Evolutionary conservation across 768 basidiomycete species (phyloP), one percentile per base, ranked within the genome.

Genomic region (Amanita fuliginea): DNA sequence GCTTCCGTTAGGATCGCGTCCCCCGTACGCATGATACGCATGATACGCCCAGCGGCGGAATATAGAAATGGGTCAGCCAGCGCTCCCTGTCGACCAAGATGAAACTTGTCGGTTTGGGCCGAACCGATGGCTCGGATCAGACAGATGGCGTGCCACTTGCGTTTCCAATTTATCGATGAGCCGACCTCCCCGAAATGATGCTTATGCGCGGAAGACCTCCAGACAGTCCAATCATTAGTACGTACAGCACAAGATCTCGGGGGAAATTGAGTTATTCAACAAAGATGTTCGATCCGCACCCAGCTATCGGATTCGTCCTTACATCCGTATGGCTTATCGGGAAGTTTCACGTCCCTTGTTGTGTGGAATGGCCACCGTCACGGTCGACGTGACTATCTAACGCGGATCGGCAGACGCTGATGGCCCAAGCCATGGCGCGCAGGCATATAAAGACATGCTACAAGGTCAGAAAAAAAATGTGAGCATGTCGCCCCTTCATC

Each of bases 381-480:
- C 28, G 14, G 21, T 39, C 39, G 39, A 37, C 11, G 32, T 32
- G 32, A 32, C 30, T 28, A 30, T 30, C 13, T 16, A 21, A 18
- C 39, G 19, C 40, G 40, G 11, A 19, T 19, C 16, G 8, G 40
- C 21, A 21, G 42, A 22, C 26, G 13, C 6, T 28, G 22, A 30
- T 22, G 24, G 5, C 13, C 11, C 10, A 24, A 28, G 7, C 13
- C 47, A 48, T 36, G 47, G 47, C 47, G 28, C 51, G 52, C 47
- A 56, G 59, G 60, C 56, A 59, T 68, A 68, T 69, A 68, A 70
- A 69, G 64, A 59, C 54, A 55, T 55, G 59, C 56, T 56, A 60
- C 55, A 64, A 57, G 60, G 55, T 61, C 42, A 55, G 59, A 42
- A 47, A 37, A 39, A 26, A 36, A 42, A 47, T 7, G 35, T 18